Conservation (phyloP, 495 filamentous ascomycete species). For the Aspergillus nidulans region DNA sequence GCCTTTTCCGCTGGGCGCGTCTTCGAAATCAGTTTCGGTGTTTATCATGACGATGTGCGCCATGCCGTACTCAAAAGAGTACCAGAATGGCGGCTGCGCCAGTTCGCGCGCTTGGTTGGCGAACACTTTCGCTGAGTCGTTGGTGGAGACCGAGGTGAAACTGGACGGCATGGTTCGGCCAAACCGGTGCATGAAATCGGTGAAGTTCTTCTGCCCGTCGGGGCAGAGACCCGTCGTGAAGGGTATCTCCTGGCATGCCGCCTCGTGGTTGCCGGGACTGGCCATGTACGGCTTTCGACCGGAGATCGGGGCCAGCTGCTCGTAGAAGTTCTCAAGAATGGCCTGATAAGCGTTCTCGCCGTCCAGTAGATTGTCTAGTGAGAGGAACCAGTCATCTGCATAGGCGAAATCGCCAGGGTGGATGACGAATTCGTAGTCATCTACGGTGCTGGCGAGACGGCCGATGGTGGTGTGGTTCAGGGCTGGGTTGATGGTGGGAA, state of each 20-base stretch:
- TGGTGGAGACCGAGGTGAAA: conserved; percentile 44
- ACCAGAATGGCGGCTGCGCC: conserved; percentile 60
- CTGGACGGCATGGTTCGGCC: conserved; percentile 45
- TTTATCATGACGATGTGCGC: conserved; percentile 53
- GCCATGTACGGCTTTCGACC: conserved; percentile 50
- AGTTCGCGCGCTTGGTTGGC: conserved; percentile 45
- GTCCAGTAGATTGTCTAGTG: conserved; percentile 32
- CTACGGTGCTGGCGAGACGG: conserved; percentile 48
- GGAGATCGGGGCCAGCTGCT: conserved; percentile 43
- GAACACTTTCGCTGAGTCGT: conserved; percentile 38
- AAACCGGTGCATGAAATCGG: conserved; percentile 54
- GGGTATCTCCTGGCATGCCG: conserved; percentile 44
- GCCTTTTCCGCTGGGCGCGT: conserved; percentile 39
- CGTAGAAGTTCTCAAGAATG: conserved; percentile 53
- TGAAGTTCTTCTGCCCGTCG: conserved; percentile 57
- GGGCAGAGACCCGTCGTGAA: conserved; percentile 44
- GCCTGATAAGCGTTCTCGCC: conserved; percentile 47
- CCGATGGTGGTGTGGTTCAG: conserved; percentile 60
- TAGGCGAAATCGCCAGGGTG: conserved; percentile 56
- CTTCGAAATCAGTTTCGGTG: conserved; percentile 52
- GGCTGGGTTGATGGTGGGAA: conserved; percentile 49
- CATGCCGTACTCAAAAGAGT: conserved; percentile 61
- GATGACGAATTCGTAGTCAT: conserved; percentile 57
- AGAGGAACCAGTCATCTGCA: conserved; percentile 49
- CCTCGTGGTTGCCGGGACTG: conserved; percentile 53